Conservation (phyloP, 257 asterid genomes). For the Solanum ossicruentum region DNA sequence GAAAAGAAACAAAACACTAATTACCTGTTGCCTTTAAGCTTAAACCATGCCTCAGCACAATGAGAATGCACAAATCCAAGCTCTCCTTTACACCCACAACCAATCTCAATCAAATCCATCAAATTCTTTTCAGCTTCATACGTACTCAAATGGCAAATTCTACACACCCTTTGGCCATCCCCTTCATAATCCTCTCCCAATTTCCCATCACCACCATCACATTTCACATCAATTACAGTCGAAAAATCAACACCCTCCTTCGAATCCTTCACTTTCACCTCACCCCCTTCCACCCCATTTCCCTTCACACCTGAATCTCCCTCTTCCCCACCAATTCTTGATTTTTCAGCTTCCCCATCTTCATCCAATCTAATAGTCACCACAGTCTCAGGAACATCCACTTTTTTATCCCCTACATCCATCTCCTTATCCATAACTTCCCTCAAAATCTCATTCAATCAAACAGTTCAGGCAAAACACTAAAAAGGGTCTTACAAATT, state of each 20-base stretch:
- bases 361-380: background rate
- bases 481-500: too few species aligned
- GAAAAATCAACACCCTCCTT: conserved; percentile 10
- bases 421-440: background rate
- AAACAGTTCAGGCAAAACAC: background rate
- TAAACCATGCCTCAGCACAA: conserved; percentile 83
- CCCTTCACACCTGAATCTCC: background rate
- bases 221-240: conserved; percentile 24
- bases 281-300: background rate
- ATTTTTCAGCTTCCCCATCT: background rate
- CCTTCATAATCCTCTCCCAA: conserved; percentile 4
- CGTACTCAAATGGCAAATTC: conserved; percentile 68
- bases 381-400: background rate
- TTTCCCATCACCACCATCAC: background rate
- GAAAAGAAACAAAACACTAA: background rate
- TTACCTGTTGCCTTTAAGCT: conserved; percentile 60
- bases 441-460: background rate
- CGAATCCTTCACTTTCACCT: background rate
- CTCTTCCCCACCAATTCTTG: background rate
- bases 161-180: conserved; percentile 34
- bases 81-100: conserved; percentile 92
- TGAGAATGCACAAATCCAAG: conserved; percentile 57
- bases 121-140: conserved; percentile 24
- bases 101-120: conserved; percentile 59
- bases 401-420: background rate